Base-by-base conservation (phyloP, 164 flowering plant genomes). In the Buxus sempervirens region DNA sequence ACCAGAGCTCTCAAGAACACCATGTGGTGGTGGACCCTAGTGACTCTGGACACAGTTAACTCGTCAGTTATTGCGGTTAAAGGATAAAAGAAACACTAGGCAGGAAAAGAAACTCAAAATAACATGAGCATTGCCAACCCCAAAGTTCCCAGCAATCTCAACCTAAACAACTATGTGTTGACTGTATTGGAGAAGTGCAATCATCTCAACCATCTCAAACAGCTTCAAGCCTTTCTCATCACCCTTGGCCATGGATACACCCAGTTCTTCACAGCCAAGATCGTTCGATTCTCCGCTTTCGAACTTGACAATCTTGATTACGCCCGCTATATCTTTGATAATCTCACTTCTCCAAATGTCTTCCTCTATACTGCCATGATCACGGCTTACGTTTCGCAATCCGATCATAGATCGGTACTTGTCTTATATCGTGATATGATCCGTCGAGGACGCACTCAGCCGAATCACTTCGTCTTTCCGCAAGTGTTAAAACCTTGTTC, bases 191-290 rank as follows among this genome's bases (percentile, higher is more conserved):
- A 70, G 23, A 82, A 71, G 58, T 83, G 85, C 83, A 79, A 28
- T 42, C 75, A 73, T 55, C 83, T 86, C 38, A 75, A 67, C 54
- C 93, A 90, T 71, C 79, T 90, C 38, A 81, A 85, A 66, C 93
- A 90, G 69, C 81, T 88, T 60, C 91, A 90, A 72, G 73, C 86
- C 58, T 80, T 70, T 58, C 80, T 86, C 68, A 55, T 80, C 49
- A 68, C 84, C 19, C 79, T 78, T 4, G 96, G 93, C 63, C 85
- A 84, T 61, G 70, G 65, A 65, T 79, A 80, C 19, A 76, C 83
- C 9, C 86, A 84, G 38, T 80, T 85, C 81, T 79, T 70, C 62
- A 71, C 80, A n/a, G 85, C 88, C 87, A 87, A 87, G 68, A 90
- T 86, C 48, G 65, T 88, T 23, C 90, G 93, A 65, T 80, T 84